phyloP scores from a whole-genome alignment of 371 early-diverging fungal genomes.

The Mucor irregularis region DNA sequence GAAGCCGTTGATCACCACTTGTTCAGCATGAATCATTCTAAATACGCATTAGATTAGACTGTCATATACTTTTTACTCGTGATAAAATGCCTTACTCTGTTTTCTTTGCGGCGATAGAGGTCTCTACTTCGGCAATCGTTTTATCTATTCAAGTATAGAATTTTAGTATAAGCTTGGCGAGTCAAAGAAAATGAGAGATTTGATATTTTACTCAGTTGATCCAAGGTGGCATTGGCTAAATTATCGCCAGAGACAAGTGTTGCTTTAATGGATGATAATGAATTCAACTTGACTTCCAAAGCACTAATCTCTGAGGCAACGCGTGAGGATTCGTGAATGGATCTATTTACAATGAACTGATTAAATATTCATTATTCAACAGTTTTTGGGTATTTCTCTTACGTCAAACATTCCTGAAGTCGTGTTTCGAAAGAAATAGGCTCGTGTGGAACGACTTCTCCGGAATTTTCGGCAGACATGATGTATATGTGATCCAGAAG shows the following conservation, averaged over 20 bases:
- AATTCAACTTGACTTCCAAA: background rate
- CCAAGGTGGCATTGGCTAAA: background rate
- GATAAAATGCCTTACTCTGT: slow-evolving; percentile 5
- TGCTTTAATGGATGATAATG: background rate
- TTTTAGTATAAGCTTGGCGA: background rate
- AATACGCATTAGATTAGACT: background rate
- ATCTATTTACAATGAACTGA: background rate
- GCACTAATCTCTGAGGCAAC: slow-evolving; percentile 3
- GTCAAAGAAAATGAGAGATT: background rate
- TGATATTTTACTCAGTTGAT: slow-evolving; percentile 1
- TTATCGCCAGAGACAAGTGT: background rate
- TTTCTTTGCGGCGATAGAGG: background rate
- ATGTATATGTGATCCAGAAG: too few relatives aligned
- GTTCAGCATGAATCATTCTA: slow-evolving; percentile 1
- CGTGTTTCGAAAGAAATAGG: background rate
- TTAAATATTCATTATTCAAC: background rate
- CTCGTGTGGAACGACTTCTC: too few relatives aligned
- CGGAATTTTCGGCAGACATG: too few relatives aligned
- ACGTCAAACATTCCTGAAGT: background rate
- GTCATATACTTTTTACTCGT: background rate
- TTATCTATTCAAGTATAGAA: background rate
- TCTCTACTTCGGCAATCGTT: background rate
- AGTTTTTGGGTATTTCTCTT: too few relatives aligned
- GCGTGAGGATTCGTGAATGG: slow-evolving; percentile 10
- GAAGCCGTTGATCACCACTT: background rate